Evolutionary conservation across 441 rosid genomes (phyloP), one percentile per base, ranked within the genome.

Genomic region (Erysimum pusillum): DNA sequence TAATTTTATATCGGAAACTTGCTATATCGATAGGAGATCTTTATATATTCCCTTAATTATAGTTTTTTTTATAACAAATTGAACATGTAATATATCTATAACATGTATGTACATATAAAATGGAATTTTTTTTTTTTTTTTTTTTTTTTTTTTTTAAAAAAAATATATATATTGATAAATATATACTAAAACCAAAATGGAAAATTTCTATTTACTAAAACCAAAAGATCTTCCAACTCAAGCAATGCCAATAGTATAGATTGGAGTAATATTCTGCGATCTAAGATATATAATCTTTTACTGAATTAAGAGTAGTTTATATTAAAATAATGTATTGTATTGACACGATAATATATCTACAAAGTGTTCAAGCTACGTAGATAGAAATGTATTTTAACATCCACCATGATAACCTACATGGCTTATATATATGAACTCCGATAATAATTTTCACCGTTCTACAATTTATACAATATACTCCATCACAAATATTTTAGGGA

Each of bases 161-260:
- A n/a, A n/a, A n/a, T n/a, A n/a, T n/a, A n/a, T n/a, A n/a, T n/a
- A n/a, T n/a, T n/a, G n/a, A n/a, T n/a, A n/a, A n/a, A n/a, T n/a
- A n/a, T n/a, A n/a, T n/a, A n/a, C n/a, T n/a, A n/a, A n/a, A n/a
- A n/a, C n/a, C n/a, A n/a, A n/a, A n/a, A n/a, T n/a, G n/a, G n/a
- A n/a, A n/a, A n/a, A n/a, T n/a, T n/a, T n/a, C 2, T n/a, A 45
- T 63, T 39, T 42, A 32, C 3, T 3, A n/a, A 17, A 20, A 44
- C 25, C 57, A 44, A 63, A 42, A 53, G 5, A 54, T 53, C 38
- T 54, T 42, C 35, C 56, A 17, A 54, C 44, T 25, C 28, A 58
- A 57, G 53, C n/a, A 46, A 71, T 71, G 69, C 61, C 52, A 62
- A 36, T 4, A 51, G n/a, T n/a, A 49, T 42, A 31, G 12, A 52